Evolutionary conservation across 768 basidiomycete species (phyloP).

Genomic region (Trametes sanguinea): DNA sequence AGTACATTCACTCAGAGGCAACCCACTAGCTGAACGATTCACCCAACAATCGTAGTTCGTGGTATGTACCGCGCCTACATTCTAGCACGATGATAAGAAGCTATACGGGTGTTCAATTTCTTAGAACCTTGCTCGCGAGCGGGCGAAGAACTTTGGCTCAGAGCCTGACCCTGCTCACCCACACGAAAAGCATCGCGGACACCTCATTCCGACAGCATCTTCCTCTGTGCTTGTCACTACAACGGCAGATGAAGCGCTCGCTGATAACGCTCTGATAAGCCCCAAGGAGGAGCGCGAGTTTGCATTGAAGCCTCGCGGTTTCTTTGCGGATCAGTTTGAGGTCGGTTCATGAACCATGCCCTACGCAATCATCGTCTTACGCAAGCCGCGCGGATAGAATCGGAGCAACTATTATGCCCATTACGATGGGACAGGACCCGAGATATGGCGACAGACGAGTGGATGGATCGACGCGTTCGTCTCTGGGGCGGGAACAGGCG

Average conservation of each 20-base stretch:
- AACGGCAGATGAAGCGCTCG: constrained; percentile 40
- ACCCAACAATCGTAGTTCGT: constrained; percentile 50
- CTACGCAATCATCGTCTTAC: not conserved
- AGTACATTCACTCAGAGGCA: not conserved
- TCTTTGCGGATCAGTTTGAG: constrained; percentile 98
- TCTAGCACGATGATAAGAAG: not conserved
- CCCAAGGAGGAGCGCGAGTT: constrained; percentile 45
- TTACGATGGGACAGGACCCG: constrained; percentile 86
- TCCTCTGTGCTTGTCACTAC: constrained; percentile 57
- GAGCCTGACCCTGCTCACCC: constrained; percentile 23
- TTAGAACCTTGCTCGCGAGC: constrained; percentile 85
- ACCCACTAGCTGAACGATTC: too few relatives aligned
- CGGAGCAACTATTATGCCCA: constrained; percentile 90
- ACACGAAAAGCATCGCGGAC: constrained; percentile 11
- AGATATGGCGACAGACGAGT: constrained; percentile 92
- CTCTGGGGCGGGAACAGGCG: constrained; percentile 94
- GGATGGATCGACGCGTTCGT: constrained; percentile 84
- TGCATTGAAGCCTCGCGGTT: constrained; percentile 65
- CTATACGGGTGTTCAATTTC: not conserved
- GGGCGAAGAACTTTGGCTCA: constrained; percentile 73
- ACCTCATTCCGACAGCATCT: constrained; percentile 39
- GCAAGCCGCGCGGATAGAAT: constrained; percentile 50
- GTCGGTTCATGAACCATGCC: constrained; percentile 30
- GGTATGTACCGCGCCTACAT: constrained; percentile 42
- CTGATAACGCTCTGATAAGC: constrained; percentile 29